A percentile compares a stretch with the other conserved stretches of the same genome.
These are phyloP conservation scores for Olyra latifolia DNA, from an alignment of 176 grass and related monocot species.

Conservation along the genomic window DNA sequence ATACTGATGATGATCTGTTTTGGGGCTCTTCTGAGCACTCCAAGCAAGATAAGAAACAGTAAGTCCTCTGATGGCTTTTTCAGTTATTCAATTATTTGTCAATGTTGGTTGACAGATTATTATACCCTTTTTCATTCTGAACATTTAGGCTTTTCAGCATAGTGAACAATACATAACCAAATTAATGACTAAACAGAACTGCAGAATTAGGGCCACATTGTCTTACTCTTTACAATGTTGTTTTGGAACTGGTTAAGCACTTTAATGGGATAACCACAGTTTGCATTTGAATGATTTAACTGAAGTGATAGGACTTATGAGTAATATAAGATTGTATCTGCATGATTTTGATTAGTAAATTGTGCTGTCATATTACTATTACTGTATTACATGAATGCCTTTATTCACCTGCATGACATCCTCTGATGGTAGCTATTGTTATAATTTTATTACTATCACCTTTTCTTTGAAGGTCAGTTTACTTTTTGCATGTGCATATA, in stretches of 20 bases:
- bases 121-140: background rate
- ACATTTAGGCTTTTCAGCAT: background rate
- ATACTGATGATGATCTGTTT: conserved; percentile 91
- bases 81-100: conserved; percentile 4
- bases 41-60: conserved; percentile 89
- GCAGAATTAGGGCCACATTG: background rate
- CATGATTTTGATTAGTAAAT: conserved; percentile 22
- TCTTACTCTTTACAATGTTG: background rate
- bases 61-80: conserved; percentile 32
- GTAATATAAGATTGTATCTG: background rate
- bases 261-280: background rate
- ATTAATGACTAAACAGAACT: conserved; percentile 11
- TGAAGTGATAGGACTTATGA: background rate
- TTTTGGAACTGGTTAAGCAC: background rate
- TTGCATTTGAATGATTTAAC: background rate
- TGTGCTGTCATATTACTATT: background rate
- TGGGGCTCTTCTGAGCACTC: conserved; percentile 82
- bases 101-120: background rate
- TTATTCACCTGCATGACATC: background rate
- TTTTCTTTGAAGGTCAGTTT: background rate
- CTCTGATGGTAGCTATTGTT: conserved; percentile 19
- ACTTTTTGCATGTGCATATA: background rate
- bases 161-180: background rate
- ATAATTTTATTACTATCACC: background rate
- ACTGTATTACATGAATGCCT: background rate